A percentile compares a stretch with the other conserved stretches of the same genome.
Conservation (phyloP, 2,329 filamentous ascomycete species). For the Colletotrichum graminicola region DNA sequence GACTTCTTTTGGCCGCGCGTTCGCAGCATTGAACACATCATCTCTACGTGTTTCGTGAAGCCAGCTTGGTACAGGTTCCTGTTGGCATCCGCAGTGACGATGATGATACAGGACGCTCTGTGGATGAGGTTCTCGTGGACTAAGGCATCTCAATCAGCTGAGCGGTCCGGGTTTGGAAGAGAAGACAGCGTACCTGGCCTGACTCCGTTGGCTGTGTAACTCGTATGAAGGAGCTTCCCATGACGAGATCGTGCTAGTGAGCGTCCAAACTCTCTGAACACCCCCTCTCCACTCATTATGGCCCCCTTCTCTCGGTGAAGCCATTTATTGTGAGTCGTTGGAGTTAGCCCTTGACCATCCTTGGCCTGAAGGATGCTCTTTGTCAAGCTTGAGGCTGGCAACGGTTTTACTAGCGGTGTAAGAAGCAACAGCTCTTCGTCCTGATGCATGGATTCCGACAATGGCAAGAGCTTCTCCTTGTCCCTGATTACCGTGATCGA, state of each 20-base stretch:
- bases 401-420: conserved; percentile 89
- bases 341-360: conserved; percentile 51
- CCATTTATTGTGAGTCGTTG: conserved; percentile 66
- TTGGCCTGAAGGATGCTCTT: conserved; percentile 73
- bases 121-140: conserved; percentile 95
- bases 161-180: neutral
- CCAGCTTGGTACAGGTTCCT: conserved; percentile 93
- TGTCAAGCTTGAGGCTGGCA: conserved; percentile 89
- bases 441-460: conserved; percentile 83
- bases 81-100: conserved; percentile 94
- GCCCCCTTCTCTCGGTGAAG: conserved; percentile 69
- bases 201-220: conserved; percentile 93
- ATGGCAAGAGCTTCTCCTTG: conserved; percentile 84
- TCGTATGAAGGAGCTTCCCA: conserved; percentile 90
- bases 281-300: conserved; percentile 91
- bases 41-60: conserved; percentile 95
- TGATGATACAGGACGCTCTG: conserved; percentile 86
- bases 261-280: conserved; percentile 90
- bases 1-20: conserved; percentile 87
- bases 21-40: conserved; percentile 90
- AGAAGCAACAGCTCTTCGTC: conserved; percentile 91
- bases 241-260: conserved; percentile 88
- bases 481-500: conserved; percentile 95
- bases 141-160: conserved; percentile 42
- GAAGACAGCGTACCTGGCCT: conserved; percentile 68